Conservation (phyloP, 805 yeast genomes). For the Lipomyces lipofer region DNA sequence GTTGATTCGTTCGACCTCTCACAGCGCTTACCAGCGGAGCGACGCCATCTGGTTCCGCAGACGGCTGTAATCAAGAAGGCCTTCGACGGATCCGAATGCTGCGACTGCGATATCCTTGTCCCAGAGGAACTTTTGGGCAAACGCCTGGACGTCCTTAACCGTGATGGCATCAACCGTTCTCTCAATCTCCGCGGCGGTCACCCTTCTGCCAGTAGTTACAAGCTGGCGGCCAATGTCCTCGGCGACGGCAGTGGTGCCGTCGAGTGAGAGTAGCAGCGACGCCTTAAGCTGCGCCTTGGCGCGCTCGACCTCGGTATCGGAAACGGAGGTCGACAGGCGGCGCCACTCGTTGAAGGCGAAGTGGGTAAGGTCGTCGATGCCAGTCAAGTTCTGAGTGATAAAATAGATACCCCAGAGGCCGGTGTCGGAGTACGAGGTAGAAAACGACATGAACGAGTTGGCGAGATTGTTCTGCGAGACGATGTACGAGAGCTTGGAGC, state of each 20-base stretch:
- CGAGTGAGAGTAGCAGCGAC: conserved; percentile 80
- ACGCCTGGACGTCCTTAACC: conserved; percentile 73
- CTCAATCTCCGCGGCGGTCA: conserved; percentile 73
- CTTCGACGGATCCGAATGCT: conserved; percentile 79
- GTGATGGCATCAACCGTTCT: conserved; percentile 74
- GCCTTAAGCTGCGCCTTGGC: conserved; percentile 96
- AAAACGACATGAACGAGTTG: conserved; percentile 93
- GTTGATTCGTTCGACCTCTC: too few species aligned
- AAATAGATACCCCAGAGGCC: conserved; percentile 97
- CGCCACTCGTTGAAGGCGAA: conserved; percentile 87
- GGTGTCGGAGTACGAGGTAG: conserved; percentile 95
- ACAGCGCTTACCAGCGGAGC: conserved; percentile 28
- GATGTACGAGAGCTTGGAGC: conserved; percentile 75
- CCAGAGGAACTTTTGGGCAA: conserved; percentile 82
- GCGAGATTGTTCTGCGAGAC: conserved; percentile 69
- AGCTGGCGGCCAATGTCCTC: conserved; percentile 98
- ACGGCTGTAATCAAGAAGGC: conserved; percentile 67
- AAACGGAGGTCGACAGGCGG: conserved; percentile 75
- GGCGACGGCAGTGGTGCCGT: conserved; percentile 93
- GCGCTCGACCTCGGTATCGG: conserved; percentile 84
- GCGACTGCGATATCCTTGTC: conserved; percentile 84
- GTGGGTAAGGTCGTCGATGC: conserved; percentile 66
- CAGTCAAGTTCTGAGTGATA: conserved; percentile 72
- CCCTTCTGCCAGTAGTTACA: conserved; percentile 84
- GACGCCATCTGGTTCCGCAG: conserved; percentile 51